Percentiles rank a stretch among this genome's conserved stretches.
These are phyloP conservation scores for Punctularia strigosozonata DNA, from an alignment of 768 basidiomycete genomes.

Conservation along the genomic window DNA sequence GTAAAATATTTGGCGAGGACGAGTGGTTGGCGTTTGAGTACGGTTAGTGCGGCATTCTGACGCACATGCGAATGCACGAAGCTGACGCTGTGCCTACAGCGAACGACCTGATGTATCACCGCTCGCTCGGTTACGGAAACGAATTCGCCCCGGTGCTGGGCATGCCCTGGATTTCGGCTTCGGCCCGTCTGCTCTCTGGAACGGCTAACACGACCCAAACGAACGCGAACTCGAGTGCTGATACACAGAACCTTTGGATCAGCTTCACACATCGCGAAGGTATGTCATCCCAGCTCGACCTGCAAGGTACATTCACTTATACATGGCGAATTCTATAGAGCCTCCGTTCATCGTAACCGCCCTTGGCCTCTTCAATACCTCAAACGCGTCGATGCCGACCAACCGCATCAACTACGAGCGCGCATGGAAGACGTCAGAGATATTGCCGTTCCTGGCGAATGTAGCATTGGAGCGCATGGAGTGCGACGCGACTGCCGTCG, in stretches of 20 bases:
- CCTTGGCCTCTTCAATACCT: conserved; percentile 12
- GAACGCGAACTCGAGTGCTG: conserved; percentile 2
- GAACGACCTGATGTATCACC: conserved; percentile 10
- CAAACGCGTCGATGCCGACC: conserved; percentile 11
- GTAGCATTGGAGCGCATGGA: not conserved
- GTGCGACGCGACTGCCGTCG: too few relatives aligned
- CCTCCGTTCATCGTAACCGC: conserved; percentile 12
- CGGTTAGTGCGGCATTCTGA: too few relatives aligned
- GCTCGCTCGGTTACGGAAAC: conserved; percentile 7
- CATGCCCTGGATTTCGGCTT: conserved; percentile 8
- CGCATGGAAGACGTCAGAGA: conserved; percentile 7
- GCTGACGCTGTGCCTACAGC: too few relatives aligned
- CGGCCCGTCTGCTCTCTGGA: not conserved
- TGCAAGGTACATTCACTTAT: too few relatives aligned
- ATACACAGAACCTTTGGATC: conserved; percentile 9
- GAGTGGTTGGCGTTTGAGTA: conserved; percentile 13
- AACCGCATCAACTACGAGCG: conserved; percentile 10
- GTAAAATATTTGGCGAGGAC: conserved; percentile 8
- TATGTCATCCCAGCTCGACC: too few relatives aligned
- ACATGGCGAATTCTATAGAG: too few relatives aligned
- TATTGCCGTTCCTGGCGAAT: not conserved
- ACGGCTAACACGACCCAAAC: too few relatives aligned
- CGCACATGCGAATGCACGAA: too few relatives aligned
- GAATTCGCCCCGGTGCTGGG: conserved; percentile 10
- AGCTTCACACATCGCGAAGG: conserved; percentile 12